These are phyloP conservation scores for Sugiyamaella qingdaonensis DNA, from an alignment of 805 yeast species.

Conservation along the genomic window DNA sequence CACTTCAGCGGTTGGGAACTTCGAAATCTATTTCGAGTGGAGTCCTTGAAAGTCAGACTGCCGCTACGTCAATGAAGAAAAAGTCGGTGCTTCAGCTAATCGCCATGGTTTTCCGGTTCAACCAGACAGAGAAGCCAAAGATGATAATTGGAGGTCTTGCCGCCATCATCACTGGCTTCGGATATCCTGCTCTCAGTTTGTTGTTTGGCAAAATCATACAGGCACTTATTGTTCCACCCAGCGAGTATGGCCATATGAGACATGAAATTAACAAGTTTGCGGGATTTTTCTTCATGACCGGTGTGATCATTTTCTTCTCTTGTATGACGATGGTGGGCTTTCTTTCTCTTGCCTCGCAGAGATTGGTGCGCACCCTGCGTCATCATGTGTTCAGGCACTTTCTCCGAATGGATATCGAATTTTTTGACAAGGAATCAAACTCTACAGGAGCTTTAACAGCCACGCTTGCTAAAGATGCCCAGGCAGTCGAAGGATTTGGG, in stretches of 20 bases:
- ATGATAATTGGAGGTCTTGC: conserved; percentile 26
- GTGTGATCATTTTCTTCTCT: conserved; percentile 27
- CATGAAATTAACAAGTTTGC: conserved; percentile 32
- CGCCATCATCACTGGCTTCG: conserved; percentile 34
- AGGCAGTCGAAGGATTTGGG: conserved; percentile 37
- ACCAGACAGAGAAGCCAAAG: conserved; percentile 24
- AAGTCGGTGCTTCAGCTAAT: conserved; percentile 8
- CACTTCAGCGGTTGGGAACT: conserved; percentile 14
- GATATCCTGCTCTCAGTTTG: conserved; percentile 36
- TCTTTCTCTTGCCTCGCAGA: conserved; percentile 29
- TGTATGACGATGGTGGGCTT: conserved; percentile 24
- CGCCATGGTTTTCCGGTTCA: conserved; percentile 20
- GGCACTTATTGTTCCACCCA: conserved; percentile 33
- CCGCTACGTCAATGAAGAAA: not conserved
- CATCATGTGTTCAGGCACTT: conserved; percentile 31
- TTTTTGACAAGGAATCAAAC: conserved; percentile 35
- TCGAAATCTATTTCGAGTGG: conserved; percentile 20
- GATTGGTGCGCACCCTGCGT: conserved; percentile 34
- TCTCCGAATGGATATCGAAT: conserved; percentile 36
- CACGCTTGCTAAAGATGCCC: conserved; percentile 38
- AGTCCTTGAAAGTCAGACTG: conserved; percentile 10
- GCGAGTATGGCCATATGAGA: conserved; percentile 33
- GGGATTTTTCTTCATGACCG: conserved; percentile 36
- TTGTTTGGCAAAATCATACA: conserved; percentile 35
- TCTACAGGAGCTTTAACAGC: conserved; percentile 38